Base-by-base conservation (phyloP, 2,329 filamentous ascomycete genomes). In the Ascomycota sp. region DNA sequence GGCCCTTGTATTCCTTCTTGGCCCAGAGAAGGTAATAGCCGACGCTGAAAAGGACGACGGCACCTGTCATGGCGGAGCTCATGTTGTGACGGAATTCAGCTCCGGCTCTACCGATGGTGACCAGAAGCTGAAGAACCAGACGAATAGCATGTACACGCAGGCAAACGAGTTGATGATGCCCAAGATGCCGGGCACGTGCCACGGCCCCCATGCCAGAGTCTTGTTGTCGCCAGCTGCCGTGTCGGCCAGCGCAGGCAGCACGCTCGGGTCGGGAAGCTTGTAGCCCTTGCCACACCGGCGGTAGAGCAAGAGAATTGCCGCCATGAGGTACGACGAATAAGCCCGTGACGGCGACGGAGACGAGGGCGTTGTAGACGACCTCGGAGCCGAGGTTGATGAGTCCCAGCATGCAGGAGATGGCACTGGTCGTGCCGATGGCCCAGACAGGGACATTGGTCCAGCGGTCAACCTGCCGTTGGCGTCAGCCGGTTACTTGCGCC, bases 111-210 rank as follows among this genome's bases (percentile, higher is more conserved):
- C 21, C 2, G 51, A 38, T 2, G 53, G 50, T 1, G 50, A 63
- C 59, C 58, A 66, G 28, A 69, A 63, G 15, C 53, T 59, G 53
- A 63, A 71, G 44, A 72, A 69, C 9, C 65, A 55, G 3, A 69
- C 51, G 24, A 70, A 58, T 1, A 61, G 33, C 41, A 63, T 57
- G 39, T 69, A 72, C 3, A 51, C 30, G 38, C 61, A 64, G 1
- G 64, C 58, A 29, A 67, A 62, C 1, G 51, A 40, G 42, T 69
- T 70, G 15, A 57, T 39, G 5, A 56, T 61, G 0, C 67, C 66
- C 2, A 64, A 40, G 0, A 52, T 39, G 4, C 63, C 64, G 0
- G 59, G 59, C 0, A 71, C 33, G 25, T 55, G 58, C 55, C 64
- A 71, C 0, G 65, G 64, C 0, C 67, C 67, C 65, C 65, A 72